Evolutionary conservation across 805 yeast genomes (phyloP), one percentile per base, ranked within the genome.

Genomic region (Cyberlindnera mycetangii): DNA sequence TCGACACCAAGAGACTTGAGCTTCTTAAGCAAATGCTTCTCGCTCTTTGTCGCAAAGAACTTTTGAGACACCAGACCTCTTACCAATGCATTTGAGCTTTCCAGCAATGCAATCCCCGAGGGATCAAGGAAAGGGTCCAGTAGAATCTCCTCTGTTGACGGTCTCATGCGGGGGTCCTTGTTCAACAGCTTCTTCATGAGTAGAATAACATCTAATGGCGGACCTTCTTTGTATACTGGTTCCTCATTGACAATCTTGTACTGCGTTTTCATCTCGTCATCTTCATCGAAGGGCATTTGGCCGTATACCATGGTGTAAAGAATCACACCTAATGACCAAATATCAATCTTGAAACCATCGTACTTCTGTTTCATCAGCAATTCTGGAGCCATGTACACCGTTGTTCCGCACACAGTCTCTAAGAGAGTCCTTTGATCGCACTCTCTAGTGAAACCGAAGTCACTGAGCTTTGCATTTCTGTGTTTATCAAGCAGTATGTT

Each of bases 351-450:
- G 51, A 79, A 75, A 0, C 97, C 98, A 33, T 81, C 80, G 61
- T 89, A 89, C 37, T 81, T 80, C 48, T 78, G 75, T 49, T 81
- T 74, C 44, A 71, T 69, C 15, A 90, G 69, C 49, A 93, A 70
- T 60, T 92, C 99, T 0, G 99, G 99, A 0, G 99, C 97, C 96
- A 92, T 90, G 61, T 92, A 92, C 3, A 89, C 95, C 1, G 89
- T 81, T 0, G 98, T 92, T 3, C 99, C 99, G 65, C 99, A 92
- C 1, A 89, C 73, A 0, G 97, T 93, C 39, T 83, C 85, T 27
- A 92, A 65, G 37, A 83, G 64, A 5, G 72, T 65, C 39, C 83
- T 71, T 0, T 74, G 68, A 25, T 72, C 72, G 47, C 75, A 79
- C 55, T 88, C 97, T 49, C 98, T 71, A 0, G 96, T 88, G 62